A percentile compares a stretch with the other conserved stretches of the same genome.
These are phyloP conservation scores for Solanum dulcamara DNA, from an alignment of 257 asterid genomes.

Conservation along the genomic window DNA sequence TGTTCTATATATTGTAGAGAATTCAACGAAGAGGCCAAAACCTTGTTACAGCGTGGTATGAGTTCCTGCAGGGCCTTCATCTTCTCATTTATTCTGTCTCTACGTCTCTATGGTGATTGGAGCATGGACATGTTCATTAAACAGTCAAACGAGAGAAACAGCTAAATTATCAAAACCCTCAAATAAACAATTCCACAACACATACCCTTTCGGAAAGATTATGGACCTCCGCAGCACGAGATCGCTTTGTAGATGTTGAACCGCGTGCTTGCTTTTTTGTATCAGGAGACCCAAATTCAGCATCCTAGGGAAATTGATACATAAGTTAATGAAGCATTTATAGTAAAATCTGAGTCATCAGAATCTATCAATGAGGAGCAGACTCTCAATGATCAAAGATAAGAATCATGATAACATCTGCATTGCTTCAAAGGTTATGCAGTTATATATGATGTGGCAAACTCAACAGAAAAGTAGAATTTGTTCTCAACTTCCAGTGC, in stretches of 20 bases:
- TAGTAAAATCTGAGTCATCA: not conserved
- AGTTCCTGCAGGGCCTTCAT: constrained; percentile 77
- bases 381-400: not conserved
- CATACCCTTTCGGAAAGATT: constrained; percentile 31
- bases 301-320: constrained; percentile 25
- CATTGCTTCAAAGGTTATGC: not conserved
- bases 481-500: not conserved
- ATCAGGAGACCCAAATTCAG: constrained; percentile 36
- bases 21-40: constrained; percentile 1
- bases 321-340: not conserved
- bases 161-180: not conserved
- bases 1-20: not conserved
- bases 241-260: constrained; percentile 47
- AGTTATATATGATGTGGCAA: not conserved
- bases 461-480: not conserved
- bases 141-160: not conserved
- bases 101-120: constrained; percentile 51
- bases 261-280: constrained; percentile 37
- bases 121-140: not conserved
- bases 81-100: constrained; percentile 83
- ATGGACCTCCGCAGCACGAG: constrained; percentile 83
- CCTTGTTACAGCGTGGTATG: constrained; percentile 90
- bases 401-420: not conserved
- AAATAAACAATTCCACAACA: not conserved
- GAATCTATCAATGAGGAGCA: not conserved